phyloP scores from a whole-genome alignment of 2,329 filamentous ascomycete genomes.

The Colletotrichum horii region DNA sequence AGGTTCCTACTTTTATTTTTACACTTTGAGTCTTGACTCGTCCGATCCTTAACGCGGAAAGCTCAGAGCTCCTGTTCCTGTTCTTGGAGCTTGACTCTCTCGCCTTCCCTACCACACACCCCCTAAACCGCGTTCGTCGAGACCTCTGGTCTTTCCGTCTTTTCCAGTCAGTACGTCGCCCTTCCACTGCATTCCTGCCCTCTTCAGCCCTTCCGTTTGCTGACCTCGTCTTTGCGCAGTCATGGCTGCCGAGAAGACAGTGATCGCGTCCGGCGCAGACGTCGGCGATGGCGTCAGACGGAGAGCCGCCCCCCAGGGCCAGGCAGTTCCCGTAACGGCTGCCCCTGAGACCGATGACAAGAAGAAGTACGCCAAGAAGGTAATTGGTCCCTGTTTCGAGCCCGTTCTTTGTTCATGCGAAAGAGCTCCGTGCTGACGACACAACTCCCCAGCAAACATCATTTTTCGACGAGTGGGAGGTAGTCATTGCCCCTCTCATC shows the following conservation, averaged over 20 bases:
- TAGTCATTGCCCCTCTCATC: constrained; percentile 64
- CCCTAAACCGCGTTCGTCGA: constrained; percentile 13
- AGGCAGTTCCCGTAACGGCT: constrained; percentile 38
- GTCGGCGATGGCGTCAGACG: constrained; percentile 61
- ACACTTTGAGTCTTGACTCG: constrained; percentile 24
- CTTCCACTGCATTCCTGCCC: not conserved
- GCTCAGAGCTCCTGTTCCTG: constrained; percentile 24
- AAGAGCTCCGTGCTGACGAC: constrained; percentile 25
- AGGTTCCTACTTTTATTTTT: not conserved
- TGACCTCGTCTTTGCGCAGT: constrained; percentile 14
- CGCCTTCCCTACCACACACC: not conserved
- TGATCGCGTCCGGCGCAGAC: constrained; percentile 66
- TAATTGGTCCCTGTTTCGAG: constrained; percentile 30
- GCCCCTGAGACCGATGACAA: constrained; percentile 59
- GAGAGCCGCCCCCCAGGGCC: constrained; percentile 55
- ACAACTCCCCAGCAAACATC: constrained; percentile 49
- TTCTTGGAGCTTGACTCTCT: constrained; percentile 16
- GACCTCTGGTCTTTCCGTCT: constrained; percentile 5
- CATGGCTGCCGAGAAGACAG: constrained; percentile 62
- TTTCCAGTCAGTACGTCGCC: not conserved
- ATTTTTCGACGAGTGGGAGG: constrained; percentile 67
- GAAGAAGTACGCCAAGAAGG: constrained; percentile 65
- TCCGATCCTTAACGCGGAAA: constrained; percentile 23
- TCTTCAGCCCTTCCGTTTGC: not conserved
- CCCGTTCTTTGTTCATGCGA: not conserved